Evolutionary conservation across 2,329 filamentous ascomycete species (phyloP).

Genomic region (Trichothecium roseum): DNA sequence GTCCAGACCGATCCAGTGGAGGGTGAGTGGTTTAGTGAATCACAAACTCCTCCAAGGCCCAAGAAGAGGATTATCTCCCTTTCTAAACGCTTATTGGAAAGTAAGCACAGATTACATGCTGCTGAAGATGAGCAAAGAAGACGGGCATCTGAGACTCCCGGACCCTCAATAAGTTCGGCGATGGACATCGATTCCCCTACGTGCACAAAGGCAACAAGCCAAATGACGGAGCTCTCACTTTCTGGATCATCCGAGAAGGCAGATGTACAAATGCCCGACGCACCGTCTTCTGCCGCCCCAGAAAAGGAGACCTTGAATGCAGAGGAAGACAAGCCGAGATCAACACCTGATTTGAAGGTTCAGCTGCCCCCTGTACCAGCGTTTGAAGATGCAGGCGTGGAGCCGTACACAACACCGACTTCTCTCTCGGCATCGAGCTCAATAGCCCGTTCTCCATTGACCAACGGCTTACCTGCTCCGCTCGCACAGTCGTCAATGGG

Average conservation of each 20-base stretch:
- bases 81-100: constrained; percentile 41
- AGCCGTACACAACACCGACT: constrained; percentile 24
- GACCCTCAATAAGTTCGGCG: constrained; percentile 16
- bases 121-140: constrained; percentile 28
- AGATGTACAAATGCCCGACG: constrained; percentile 20
- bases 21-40: constrained; percentile 40
- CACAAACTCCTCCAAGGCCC: constrained; percentile 21
- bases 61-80: constrained; percentile 42
- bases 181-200: constrained; percentile 30
- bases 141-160: constrained; percentile 11
- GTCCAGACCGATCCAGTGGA: constrained; percentile 46
- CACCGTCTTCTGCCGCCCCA: constrained; percentile 6
- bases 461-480: constrained; percentile 27
- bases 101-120: constrained; percentile 29
- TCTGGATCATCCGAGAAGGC: constrained; percentile 12
- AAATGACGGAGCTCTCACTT: constrained; percentile 11
- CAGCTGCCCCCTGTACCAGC: constrained; percentile 46
- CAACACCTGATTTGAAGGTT: constrained; percentile 37
- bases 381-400: constrained; percentile 30
- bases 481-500: constrained; percentile 32
- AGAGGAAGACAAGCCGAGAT: constrained; percentile 22
- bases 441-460: constrained; percentile 39
- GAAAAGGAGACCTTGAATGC: constrained; percentile 5
- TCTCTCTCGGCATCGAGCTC: constrained; percentile 35
- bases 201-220: constrained; percentile 16